Base-by-base conservation (phyloP, 106 monocot genomes). In the Apostasia ramifera region DNA sequence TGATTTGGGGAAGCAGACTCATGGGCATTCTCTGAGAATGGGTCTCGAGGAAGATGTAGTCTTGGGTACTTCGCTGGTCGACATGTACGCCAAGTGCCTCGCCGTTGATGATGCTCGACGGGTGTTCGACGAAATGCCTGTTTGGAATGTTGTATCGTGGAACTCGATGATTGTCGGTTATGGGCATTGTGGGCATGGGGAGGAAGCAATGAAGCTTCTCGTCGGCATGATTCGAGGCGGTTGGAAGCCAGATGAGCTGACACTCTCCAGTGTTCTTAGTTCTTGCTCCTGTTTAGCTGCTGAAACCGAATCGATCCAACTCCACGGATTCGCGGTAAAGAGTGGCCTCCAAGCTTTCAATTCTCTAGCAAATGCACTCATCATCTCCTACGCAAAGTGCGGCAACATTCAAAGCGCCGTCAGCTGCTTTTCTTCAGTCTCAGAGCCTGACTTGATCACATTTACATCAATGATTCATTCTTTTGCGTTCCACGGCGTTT, bases 51-150 rank as follows among this genome's bases (percentile, higher is more conserved):
- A 37, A 1, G 87, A 94, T 71, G 73, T 83, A 39, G 79, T 85
- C 49, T 87, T 90, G 4, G 78, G 67, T 42, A 82, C 71, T 15
- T 52, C 82, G 0, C 65, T 79, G 0, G 42, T 90, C 26, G 74
- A 90, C 59, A 94, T 90, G 90, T 94, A 85, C 68, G 65, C 61
- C 3, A 94, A 94, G 62, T 75, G 59, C 4, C 45, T 74, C 8
- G 51, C 26, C 11, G 70, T 78, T 8, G 51, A 67, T 0, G 73
- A 77, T 48, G 88, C 91, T n/a, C 67, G 67, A 5, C 55, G 40
- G 52, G 70, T 60, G n/a, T 88, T 92, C 44, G 68, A 82, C 56
- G 38, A 8, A 3, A 81, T 76, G 73, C 11, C 3, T 4, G 13
- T 13, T 45, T 10, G 71, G 10, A 88, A 76, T 57, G 41, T 76